Base-by-base conservation (phyloP, 2,329 filamentous ascomycete species). In the Diplocarpon rosae region DNA sequence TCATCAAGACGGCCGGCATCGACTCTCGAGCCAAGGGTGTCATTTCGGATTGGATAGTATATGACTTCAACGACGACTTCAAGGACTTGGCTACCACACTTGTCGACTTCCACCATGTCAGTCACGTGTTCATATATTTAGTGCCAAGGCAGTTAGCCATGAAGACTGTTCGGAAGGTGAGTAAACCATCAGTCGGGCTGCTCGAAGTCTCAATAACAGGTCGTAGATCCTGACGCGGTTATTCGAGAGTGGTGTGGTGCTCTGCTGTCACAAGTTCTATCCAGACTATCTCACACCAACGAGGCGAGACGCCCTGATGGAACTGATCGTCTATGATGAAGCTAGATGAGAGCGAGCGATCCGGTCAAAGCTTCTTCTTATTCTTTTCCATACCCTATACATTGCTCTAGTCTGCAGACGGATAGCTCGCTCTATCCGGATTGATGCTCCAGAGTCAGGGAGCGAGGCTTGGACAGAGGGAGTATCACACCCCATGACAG, bases 111-210 rank as follows among this genome's bases (percentile, higher is more conserved):
- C 42, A 51, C 16, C 38, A 47, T 9, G 46, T 54, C 20, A 56
- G 52, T 12, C 53, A 56, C 35, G 43, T 56, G 13, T 56, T 56
- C 24, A 43, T 54, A 12, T 54, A 54, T 28, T 40, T 56, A 20
- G 47, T 52, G 2, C 52, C 53, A 2, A 51, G 52, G 27, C 53
- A 54, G 35, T 33, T 55, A 35, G 51, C 48, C 12, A 39, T 53
- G 33, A 34, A 31, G 9, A 52, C 51, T 2, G 51, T 55, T 6
- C 38, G 46, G 24, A 24, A 14, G 34, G 41, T 37, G 30, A 27
- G 34, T 13, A 17, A 9, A 8, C 11, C 15, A 35, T 3, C 11
- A 9, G n/a, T 32, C 3, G 30, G 5, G 5, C 15, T 17, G 15
- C 33, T 35, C 5, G 4, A 14, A 14, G 30, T 24, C 7, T 3